Evolutionary conservation across 305 asterid species (phyloP), one percentile per base, ranked within the genome.

Genomic region (Solanum chacoense): DNA sequence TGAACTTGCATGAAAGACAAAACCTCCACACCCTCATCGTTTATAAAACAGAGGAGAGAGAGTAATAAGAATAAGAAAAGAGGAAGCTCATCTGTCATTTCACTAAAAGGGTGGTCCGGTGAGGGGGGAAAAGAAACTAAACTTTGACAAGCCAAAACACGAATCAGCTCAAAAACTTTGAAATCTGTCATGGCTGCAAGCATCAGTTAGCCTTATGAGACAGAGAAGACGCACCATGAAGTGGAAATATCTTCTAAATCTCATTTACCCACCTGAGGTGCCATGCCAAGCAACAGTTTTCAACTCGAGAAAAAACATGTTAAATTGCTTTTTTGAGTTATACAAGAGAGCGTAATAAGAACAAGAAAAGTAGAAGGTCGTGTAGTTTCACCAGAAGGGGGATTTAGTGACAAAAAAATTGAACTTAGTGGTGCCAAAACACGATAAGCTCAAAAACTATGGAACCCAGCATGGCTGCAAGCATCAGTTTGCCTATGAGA

Each of bases 171-270:
- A 67, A 26, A 10, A 16, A 34, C 85, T 75, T 78, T 3, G 3
- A n/a, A 77, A 35, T 26, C 67, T 67, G 50, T 24, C 86, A 78
- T 85, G 91, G 74, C 90, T 88, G 91, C 89, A 71, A 38, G 87
- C 80, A 72, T 34, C 89, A n/a, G 88, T 26, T 37, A n/a, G 79
- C 72, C 79, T 67, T 80, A 29, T 24, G 26, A 40, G 85, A 11
- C 22, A 45, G 31, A 29, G 18, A 76, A 67, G 35, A 63, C 10
- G 28, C 26, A 36, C 45, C 65, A 71, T 4, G 22, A 16, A 22
- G 12, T 77, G 84, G 5, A 9, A 20, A 0, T 74, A 1, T 14
- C 7, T 22, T 8, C 14, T 34, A 45, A 76, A 65, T 74, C 73
- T 34, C 88, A 72, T 14, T 12, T 35, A 80, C 72, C 76, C 45